Conservation (phyloP, 192 early-diverging fungal genomes). For the Phycomyces blakesleeanus region DNA sequence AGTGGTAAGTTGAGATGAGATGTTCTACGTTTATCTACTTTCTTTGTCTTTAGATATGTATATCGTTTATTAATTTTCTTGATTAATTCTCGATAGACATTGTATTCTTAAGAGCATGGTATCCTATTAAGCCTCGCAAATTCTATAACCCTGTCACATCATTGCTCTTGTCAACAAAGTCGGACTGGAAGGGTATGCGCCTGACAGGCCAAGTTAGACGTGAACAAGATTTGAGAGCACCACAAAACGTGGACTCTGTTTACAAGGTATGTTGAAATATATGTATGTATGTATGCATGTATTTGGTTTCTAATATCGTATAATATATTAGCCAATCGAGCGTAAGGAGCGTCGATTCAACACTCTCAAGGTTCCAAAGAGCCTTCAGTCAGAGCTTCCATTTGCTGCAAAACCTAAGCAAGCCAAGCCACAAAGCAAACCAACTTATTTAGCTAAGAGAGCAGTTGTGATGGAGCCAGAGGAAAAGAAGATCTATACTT, state of each 20-base stretch:
- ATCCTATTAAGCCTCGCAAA: slow-evolving; percentile 89
- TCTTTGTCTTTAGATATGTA: too few relatives aligned
- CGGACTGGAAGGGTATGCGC: slow-evolving; percentile 85
- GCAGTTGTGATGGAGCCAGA: slow-evolving; percentile 89
- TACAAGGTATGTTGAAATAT: slow-evolving; percentile 76
- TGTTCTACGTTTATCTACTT: too few relatives aligned
- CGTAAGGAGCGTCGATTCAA: slow-evolving; percentile 77
- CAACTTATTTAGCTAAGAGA: slow-evolving; percentile 55
- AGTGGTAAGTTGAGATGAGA: slow-evolving; percentile 58
- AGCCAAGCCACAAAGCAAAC: slow-evolving; percentile 46
- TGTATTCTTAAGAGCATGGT: slow-evolving; percentile 96
- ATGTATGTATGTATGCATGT: too few relatives aligned
- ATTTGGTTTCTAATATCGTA: too few relatives aligned
- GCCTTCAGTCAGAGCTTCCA: slow-evolving; percentile 77
- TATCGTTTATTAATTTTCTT: too few relatives aligned
- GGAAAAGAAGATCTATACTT: slow-evolving; percentile 79
- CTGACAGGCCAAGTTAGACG: slow-evolving; percentile 81
- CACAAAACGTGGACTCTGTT: slow-evolving; percentile 77
- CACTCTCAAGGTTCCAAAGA: slow-evolving; percentile 74
- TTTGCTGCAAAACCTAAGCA: slow-evolving; percentile 89
- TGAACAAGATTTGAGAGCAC: slow-evolving; percentile 58
- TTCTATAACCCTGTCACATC: slow-evolving; percentile 99
- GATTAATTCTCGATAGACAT: slow-evolving; percentile 64
- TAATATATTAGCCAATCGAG: slow-evolving; percentile 76
- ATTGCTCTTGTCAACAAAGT: slow-evolving; percentile 71